Evolutionary conservation across 2,329 filamentous ascomycete species (phyloP).

Genomic region (Orbilia quercus): DNA sequence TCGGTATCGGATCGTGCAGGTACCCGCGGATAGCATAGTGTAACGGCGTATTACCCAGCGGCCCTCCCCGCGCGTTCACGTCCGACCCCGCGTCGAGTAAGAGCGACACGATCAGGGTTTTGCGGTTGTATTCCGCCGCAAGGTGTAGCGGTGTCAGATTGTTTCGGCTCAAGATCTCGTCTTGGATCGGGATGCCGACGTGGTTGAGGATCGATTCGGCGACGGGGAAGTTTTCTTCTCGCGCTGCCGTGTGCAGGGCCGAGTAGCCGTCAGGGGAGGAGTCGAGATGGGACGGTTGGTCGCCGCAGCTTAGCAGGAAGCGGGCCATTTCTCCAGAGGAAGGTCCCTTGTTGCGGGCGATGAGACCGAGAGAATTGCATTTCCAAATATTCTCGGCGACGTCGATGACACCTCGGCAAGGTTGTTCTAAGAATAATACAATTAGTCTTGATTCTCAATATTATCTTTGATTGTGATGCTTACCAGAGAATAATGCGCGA

Average conservation of each 20-base stretch:
- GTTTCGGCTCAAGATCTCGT: constrained; percentile 41
- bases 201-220: constrained; percentile 50
- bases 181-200: constrained; percentile 42
- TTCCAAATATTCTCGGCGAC: constrained; percentile 45
- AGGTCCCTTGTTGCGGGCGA: constrained; percentile 48
- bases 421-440: constrained; percentile 33
- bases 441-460: background rate
- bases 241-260: constrained; percentile 35
- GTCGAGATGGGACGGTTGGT: constrained; percentile 43
- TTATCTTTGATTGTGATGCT: background rate
- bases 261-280: constrained; percentile 43
- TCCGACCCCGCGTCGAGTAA: constrained; percentile 40
- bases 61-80: constrained; percentile 45
- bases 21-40: constrained; percentile 53
- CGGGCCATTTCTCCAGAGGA: constrained; percentile 50
- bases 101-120: constrained; percentile 50
- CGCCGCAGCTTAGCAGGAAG: constrained; percentile 47
- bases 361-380: constrained; percentile 44
- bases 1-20: constrained; percentile 54
- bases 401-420: constrained; percentile 48
- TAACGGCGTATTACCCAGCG: constrained; percentile 52
- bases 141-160: constrained; percentile 51
- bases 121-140: constrained; percentile 49
- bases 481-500: constrained; percentile 46
- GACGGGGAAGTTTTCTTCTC: constrained; percentile 52